Percentiles rank a stretch among this genome's conserved stretches.
These are phyloP conservation scores for Taiozyma sp. DNA, from an alignment of 1,139 yeast genomes.

Conservation along the genomic window DNA sequence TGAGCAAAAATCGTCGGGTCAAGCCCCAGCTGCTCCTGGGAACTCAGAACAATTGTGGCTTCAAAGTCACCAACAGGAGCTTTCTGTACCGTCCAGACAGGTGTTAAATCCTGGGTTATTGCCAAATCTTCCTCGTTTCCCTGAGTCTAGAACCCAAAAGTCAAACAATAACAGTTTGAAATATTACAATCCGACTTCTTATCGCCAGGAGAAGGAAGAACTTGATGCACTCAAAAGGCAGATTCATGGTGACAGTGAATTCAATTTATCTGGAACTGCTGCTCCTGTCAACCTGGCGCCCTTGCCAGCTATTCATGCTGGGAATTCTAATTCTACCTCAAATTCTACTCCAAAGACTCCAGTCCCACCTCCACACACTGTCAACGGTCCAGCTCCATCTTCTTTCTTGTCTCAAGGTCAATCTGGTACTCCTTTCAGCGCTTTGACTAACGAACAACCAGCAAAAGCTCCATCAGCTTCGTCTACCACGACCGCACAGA, in stretches of 20 bases:
- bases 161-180: background rate
- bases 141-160: background rate
- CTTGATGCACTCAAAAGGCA: background rate
- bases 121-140: background rate
- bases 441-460: background rate
- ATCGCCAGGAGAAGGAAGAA: background rate
- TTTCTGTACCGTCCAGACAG: background rate
- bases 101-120: background rate
- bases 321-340: background rate
- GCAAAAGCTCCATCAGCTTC: conserved; percentile 11
- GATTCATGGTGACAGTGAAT: background rate
- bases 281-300: background rate
- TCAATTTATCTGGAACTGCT: background rate
- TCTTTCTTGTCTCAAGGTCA: conserved; percentile 2
- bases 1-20: background rate
- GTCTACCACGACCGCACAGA: conserved; percentile 12
- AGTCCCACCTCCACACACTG: conserved; percentile 13
- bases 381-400: conserved; percentile 9
- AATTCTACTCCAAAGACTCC: background rate
- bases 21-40: background rate
- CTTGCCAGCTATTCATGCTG: background rate
- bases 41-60: background rate
- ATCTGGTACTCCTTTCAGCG: background rate
- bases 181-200: background rate
- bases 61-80: background rate